These are phyloP conservation scores for Oryza meyeriana DNA, from an alignment of 176 grass and related monocot genomes.

Conservation along the genomic window DNA sequence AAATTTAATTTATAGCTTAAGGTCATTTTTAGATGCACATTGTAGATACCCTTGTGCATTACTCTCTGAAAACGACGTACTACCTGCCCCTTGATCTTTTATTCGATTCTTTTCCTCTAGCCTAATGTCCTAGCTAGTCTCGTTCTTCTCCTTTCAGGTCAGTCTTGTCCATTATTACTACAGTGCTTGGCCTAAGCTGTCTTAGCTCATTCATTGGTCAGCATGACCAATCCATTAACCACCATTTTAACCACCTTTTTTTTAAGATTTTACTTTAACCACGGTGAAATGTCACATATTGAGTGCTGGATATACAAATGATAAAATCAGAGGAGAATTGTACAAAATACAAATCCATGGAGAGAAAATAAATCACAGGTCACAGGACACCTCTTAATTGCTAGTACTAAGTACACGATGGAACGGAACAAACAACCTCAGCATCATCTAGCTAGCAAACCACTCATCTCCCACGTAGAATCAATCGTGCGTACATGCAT, in stretches of 20 bases:
- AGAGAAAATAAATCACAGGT: neutral
- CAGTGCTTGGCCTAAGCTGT: neutral
- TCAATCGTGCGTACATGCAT: neutral
- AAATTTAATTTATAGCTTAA: too few species aligned
- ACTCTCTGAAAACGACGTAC: neutral
- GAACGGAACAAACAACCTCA: neutral
- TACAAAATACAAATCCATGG: neutral
- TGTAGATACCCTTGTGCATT: too few species aligned
- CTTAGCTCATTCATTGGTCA: conserved; percentile 21
- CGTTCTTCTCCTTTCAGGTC: neutral
- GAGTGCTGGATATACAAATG: neutral
- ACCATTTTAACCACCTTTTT: neutral
- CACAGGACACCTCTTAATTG: neutral
- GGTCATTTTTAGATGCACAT: too few species aligned
- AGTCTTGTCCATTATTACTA: neutral
- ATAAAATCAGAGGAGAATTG: neutral
- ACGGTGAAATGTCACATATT: neutral
- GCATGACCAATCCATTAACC: conserved; percentile 6
- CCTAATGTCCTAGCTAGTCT: neutral
- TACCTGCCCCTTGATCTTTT: neutral
- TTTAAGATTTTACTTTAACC: neutral
- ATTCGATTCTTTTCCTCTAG: neutral
- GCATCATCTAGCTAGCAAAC: neutral
- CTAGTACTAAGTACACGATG: neutral
- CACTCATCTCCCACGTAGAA: neutral